Evolutionary conservation across 129 eudicot genomes (phyloP).

Genomic region (Tagetes patula): DNA sequence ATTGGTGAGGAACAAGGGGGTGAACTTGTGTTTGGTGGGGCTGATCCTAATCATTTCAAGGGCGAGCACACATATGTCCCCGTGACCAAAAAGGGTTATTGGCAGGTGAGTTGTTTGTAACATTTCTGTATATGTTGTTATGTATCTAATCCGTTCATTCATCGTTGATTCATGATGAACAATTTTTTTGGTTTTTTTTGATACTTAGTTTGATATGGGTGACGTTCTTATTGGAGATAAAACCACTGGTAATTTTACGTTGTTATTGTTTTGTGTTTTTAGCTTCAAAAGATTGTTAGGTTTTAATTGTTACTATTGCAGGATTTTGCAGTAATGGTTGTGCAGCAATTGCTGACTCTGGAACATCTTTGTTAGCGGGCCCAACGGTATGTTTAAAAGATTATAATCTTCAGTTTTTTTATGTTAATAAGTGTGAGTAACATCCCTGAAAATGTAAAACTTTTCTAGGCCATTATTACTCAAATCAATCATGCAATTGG

Average conservation of each 20-base stretch:
- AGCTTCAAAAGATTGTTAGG: slow-evolving; percentile 6
- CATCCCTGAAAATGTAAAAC: neutral
- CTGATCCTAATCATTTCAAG: slow-evolving; percentile 80
- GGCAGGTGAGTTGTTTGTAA: slow-evolving; percentile 64
- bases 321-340: slow-evolving; percentile 81
- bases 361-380: slow-evolving; percentile 94
- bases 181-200: slow-evolving; percentile 4
- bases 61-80: slow-evolving; percentile 88
- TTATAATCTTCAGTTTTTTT: slow-evolving; percentile 3
- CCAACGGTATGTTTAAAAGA: slow-evolving; percentile 66
- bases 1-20: slow-evolving; percentile 81
- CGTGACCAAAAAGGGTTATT: slow-evolving; percentile 89
- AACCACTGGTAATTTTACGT: slow-evolving; percentile 60
- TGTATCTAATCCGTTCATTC: slow-evolving; percentile 12
- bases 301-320: slow-evolving; percentile 35
- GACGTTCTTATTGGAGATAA: slow-evolving; percentile 75
- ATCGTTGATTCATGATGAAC: slow-evolving; percentile 17
- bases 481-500: slow-evolving; percentile 93
- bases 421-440: slow-evolving; percentile 7
- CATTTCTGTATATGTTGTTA: slow-evolving; percentile 3
- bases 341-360: slow-evolving; percentile 97
- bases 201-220: slow-evolving; percentile 92
- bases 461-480: slow-evolving; percentile 60
- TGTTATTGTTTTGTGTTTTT: slow-evolving; percentile 10
- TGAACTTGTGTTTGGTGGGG: slow-evolving; percentile 93